Conservation (phyloP, 129 eudicot species). For the Artemisia tridentata region DNA sequence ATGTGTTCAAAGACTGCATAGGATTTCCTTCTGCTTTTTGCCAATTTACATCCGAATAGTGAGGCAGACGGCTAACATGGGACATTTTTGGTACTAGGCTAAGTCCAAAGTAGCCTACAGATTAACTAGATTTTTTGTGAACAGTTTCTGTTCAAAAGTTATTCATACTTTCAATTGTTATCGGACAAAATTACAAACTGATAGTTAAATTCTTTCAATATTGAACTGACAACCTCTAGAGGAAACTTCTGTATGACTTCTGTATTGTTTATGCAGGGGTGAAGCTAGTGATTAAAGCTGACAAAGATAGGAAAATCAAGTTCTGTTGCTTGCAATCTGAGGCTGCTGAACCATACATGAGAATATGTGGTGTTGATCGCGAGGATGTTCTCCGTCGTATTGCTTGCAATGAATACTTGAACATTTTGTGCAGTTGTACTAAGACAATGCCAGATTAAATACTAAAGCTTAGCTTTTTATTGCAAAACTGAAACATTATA, state of each 20-base stretch:
- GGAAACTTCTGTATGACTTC: background rate
- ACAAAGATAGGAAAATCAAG: constrained; percentile 66
- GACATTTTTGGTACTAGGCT: background rate
- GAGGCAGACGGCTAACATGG: background rate
- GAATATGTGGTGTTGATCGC: constrained; percentile 53
- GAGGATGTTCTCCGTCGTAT: constrained; percentile 86
- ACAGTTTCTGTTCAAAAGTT: too few relatives aligned
- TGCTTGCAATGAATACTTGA: too few relatives aligned
- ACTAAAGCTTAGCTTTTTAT: too few relatives aligned
- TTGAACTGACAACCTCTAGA: background rate
- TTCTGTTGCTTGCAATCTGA: constrained; percentile 93
- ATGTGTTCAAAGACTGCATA: constrained; percentile 1
- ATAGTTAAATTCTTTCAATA: background rate
- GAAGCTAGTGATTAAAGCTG: constrained; percentile 72
- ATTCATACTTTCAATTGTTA: background rate
- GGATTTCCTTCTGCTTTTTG: background rate
- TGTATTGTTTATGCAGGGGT: constrained; percentile 52
- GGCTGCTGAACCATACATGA: constrained; percentile 94
- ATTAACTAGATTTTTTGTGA: background rate
- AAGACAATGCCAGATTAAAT: too few relatives aligned
- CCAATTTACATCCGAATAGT: background rate
- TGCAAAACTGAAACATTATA: too few relatives aligned
- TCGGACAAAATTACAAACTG: background rate
- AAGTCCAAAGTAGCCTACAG: background rate
- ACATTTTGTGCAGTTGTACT: too few relatives aligned